Evolutionary conservation across 1,139 yeast species (phyloP).

Genomic region (Kazachstania sp.): DNA sequence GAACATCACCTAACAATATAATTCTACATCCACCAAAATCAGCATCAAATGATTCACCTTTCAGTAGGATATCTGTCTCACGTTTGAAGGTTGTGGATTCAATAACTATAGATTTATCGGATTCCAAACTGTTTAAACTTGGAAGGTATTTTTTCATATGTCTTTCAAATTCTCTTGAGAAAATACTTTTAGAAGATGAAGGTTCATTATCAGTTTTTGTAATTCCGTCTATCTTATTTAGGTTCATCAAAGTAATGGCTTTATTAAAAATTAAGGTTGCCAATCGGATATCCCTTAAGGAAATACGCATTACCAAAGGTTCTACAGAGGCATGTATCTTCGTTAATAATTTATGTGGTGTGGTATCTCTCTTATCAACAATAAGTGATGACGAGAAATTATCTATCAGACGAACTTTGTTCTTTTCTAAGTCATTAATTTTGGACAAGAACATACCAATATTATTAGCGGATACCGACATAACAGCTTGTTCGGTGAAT

Average conservation of each 20-base stretch:
- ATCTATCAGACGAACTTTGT: conserved; percentile 67
- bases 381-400: conserved; percentile 78
- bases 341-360: conserved; percentile 48
- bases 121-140: conserved; percentile 35
- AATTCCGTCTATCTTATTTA: conserved; percentile 8
- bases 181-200: conserved; percentile 17
- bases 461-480: conserved; percentile 61
- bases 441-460: conserved; percentile 79
- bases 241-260: conserved; percentile 48
- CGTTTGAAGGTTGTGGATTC: background rate
- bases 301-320: conserved; percentile 70
- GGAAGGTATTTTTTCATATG: conserved; percentile 59
- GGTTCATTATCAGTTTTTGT: conserved; percentile 2
- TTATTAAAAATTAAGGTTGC: conserved; percentile 66
- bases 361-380: conserved; percentile 62
- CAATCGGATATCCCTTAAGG: conserved; percentile 76
- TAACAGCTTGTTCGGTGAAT: conserved; percentile 56
- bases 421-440: conserved; percentile 58
- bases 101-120: background rate
- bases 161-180: conserved; percentile 55
- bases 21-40: conserved; percentile 76
- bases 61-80: conserved; percentile 35
- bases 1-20: conserved; percentile 86
- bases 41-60: conserved; percentile 65
- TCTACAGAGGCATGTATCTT: conserved; percentile 66